Base-by-base conservation (phyloP, 768 basidiomycete genomes). In the Suillus fuscotomentosus region DNA sequence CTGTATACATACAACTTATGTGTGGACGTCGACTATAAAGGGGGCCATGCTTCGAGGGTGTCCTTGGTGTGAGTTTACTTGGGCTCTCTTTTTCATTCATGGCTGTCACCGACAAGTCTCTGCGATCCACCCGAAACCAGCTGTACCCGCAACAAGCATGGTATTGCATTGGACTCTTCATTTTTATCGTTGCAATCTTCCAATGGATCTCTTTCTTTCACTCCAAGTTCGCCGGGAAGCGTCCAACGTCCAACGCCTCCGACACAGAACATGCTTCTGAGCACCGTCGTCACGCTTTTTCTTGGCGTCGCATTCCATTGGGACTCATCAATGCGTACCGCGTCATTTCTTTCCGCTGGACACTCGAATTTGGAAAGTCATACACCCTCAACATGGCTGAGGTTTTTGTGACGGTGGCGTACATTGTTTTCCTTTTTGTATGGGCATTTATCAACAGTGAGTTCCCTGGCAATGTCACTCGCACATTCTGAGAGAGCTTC, bases 361-460 rank as follows among this genome's bases (percentile, higher is more conserved):
- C 76, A 13, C 67, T 84, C n/a, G 74, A 81, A 10, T 75, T 84
- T 59, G 83, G 81, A 8, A 74, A 75, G 67, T 74, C 51, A 63
- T 75, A 47, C 71, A 75, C 14, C 77, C 82, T n/a, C 54, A 67
- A 45, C 11, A 61, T 82, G 15, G 73, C 81, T 5, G 84, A 86
- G 65, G 67, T 83, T 15, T 64, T 75, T n/a, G 83, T 84, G 66
- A 82, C 82, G 60, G 69, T 75, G 13, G 71, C 73, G 2, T 86
- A 86, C 67, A 78, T 83, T 34, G 69, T 77, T 1, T 75, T 77
- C 20, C 75, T 81, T 65, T 72, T 84, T 61, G 65, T 77, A 1
- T 80, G 80, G 75, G 72, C 81, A 6, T 72, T 84, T 45, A 72
- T 81, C 55, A 73, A 83, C 65, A 83, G 84, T 84, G 65, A 70